Evolutionary conservation across 139 green algal genomes (phyloP).

Genomic region (Astrephomene gubernaculifera): DNA sequence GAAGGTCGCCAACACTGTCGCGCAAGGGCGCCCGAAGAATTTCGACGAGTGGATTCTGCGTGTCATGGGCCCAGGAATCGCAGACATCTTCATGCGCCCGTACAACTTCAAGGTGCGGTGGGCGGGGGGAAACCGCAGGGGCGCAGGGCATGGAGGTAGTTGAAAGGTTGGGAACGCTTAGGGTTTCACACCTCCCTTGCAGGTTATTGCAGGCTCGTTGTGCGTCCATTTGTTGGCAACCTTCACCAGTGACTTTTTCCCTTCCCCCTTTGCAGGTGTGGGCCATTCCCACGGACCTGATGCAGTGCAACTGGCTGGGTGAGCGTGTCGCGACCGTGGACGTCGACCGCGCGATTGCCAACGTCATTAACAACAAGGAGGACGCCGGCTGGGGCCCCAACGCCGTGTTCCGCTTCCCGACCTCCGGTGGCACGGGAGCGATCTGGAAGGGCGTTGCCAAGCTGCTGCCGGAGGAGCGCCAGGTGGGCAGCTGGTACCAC

Average conservation of each 20-base stretch:
- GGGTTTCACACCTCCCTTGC: no score
- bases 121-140: no score
- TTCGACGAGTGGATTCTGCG: constrained; percentile 97
- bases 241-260: constrained; percentile 3
- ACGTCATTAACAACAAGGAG: constrained; percentile 90
- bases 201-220: no score
- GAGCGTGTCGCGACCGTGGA: constrained; percentile 94
- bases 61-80: constrained; percentile 89
- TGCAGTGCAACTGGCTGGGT: constrained; percentile 95
- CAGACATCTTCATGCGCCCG: constrained; percentile 94
- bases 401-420: constrained; percentile 92
- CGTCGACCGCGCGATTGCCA: constrained; percentile 84
- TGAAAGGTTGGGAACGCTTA: no score
- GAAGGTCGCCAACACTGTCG: constrained; percentile 79
- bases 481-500: constrained; percentile 70
- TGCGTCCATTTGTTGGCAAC: not conserved
- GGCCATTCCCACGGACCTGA: constrained; percentile 82
- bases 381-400: constrained; percentile 93
- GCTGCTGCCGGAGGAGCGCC: constrained; percentile 81
- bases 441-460: constrained; percentile 92
- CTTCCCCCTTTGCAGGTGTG: constrained; percentile 80
- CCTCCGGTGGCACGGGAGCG: constrained; percentile 84
- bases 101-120: constrained; percentile 96
- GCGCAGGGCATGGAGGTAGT: no score
- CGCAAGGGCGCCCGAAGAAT: constrained; percentile 77